Evolutionary conservation across 495 filamentous ascomycete genomes (phyloP), one percentile per base, ranked within the genome.

Genomic region (Zalerion maritima): DNA sequence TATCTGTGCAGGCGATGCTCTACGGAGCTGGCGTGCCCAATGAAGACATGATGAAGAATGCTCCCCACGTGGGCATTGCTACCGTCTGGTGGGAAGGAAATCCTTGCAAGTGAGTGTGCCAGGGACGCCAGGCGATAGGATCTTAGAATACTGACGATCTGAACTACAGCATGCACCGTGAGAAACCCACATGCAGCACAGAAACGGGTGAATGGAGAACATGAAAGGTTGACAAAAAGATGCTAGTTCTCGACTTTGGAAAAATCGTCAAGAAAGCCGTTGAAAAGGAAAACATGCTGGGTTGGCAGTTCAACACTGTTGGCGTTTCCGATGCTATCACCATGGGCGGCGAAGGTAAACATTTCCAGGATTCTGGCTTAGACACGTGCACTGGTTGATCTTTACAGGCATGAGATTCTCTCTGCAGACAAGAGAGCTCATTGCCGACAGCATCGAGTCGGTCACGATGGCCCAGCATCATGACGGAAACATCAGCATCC

Each of bases 51-150:
- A 94, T 94, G 84, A 81, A 84, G 49, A 89, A 69, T 31, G 76
- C 75, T 29, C 84, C 87, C 5, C 89, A 97, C 34, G 81, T 97
- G 8, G 89, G 89, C 15, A 62, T 74, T 35, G 78, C 86, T 5
- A 82, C 81, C 4, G 83, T 94, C 2, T 94, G 87, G 86, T 97
- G 86, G 85, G 89, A 97, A 53, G 89, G 89, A 16, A 97, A 97
- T 49, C 84, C 89, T 28, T 65, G 59, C 56, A 63, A 65, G 66
- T 68, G 49, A 54, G 63, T 57, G 27, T 29, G n/a, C 10, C n/a
- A n/a, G n/a, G n/a, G n/a, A n/a, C n/a, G n/a, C n/a, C n/a, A n/a
- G n/a, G n/a, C n/a, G n/a, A n/a, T n/a, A n/a, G n/a, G n/a, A n/a
- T n/a, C n/a, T n/a, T n/a, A n/a, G n/a, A n/a, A n/a, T n/a, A n/a